Evolutionary conservation across 2,329 filamentous ascomycete species (phyloP).

Genomic region (Sporothrix euskadiensis): DNA sequence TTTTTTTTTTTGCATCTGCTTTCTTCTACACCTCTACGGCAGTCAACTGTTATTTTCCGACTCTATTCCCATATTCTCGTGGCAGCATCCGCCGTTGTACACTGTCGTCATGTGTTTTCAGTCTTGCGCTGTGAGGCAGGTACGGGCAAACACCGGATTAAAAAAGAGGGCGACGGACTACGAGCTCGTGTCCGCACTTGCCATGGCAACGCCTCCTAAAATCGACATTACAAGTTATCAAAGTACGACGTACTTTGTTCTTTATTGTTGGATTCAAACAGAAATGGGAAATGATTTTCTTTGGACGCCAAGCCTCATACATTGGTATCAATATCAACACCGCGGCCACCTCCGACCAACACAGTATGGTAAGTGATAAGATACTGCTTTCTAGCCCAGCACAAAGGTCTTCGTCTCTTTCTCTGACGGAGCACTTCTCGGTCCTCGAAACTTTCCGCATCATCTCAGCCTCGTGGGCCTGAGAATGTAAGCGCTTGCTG

Average conservation of each 20-base stretch:
- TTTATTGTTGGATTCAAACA: neutral
- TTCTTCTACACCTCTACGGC: neutral
- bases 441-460: neutral
- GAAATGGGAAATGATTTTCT: neutral
- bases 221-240: neutral
- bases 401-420: neutral
- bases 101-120: neutral
- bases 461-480: neutral
- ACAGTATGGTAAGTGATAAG: neutral
- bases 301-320: neutral
- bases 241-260: neutral
- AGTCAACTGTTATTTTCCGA: neutral
- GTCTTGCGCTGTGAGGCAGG: neutral
- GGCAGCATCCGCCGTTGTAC: neutral
- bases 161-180: neutral
- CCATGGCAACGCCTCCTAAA: neutral
- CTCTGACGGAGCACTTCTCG: neutral
- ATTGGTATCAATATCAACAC: neutral
- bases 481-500: neutral
- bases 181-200: neutral
- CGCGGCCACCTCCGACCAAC: neutral
- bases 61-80: neutral
- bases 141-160: slow-evolving; percentile 1
- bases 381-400: neutral
- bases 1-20: neutral